Evolutionary conservation across 176 grass and related monocot species (phyloP).

Genomic region (Melocanna baccifera): DNA sequence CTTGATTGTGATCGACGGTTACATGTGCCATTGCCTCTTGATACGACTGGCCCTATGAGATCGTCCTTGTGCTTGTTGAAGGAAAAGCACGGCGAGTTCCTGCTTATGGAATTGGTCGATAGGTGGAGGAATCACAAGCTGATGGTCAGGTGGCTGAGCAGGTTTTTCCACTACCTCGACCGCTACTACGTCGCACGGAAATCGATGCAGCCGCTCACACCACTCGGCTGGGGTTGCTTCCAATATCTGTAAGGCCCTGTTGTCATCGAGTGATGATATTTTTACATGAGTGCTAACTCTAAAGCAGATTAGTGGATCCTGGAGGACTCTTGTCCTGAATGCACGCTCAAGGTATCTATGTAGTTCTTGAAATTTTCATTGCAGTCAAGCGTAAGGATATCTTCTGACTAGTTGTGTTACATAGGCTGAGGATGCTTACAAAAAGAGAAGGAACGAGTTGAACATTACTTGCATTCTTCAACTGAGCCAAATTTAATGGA

Average conservation of each 20-base stretch:
- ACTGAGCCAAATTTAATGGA: slow-evolving; percentile 59
- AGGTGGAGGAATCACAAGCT: slow-evolving; percentile 61
- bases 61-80: neutral
- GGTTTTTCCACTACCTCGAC: slow-evolving; percentile 63
- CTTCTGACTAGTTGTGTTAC: neutral
- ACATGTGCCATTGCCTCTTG: neutral
- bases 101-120: slow-evolving; percentile 53
- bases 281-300: neutral
- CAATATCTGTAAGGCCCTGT: slow-evolving; percentile 10
- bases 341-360: slow-evolving; percentile 54
- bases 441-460: slow-evolving; percentile 62
- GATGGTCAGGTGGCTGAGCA: slow-evolving; percentile 41
- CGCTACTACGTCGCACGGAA: slow-evolving; percentile 35
- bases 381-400: neutral
- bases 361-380: neutral
- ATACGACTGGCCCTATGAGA: neutral
- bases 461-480: slow-evolving; percentile 56
- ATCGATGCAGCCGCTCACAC: slow-evolving; percentile 15
- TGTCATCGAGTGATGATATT: neutral
- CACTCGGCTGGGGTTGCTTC: slow-evolving; percentile 38
- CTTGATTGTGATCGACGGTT: neutral
- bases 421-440: slow-evolving; percentile 69
- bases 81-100: slow-evolving; percentile 46
- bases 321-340: slow-evolving; percentile 43
- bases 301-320: slow-evolving; percentile 21